These are phyloP conservation scores for Forsythia viridissima DNA, from an alignment of 257 asterid genomes.

Conservation along the genomic window DNA sequence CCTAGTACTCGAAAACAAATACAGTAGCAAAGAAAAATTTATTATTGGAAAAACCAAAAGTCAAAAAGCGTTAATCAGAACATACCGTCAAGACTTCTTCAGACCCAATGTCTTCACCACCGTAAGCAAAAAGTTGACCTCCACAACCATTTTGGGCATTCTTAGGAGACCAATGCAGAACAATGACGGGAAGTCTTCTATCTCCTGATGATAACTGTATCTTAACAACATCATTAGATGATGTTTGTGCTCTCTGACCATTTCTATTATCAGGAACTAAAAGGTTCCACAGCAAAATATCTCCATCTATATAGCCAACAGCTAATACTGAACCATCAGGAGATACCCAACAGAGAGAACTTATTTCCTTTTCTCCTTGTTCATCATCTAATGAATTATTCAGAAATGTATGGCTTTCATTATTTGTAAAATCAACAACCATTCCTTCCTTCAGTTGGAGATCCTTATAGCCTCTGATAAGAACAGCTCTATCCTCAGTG, in stretches of 20 bases:
- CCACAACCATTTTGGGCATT: conserved; percentile 51
- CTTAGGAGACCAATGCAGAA: conserved; percentile 75
- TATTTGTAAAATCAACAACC: conserved; percentile 47
- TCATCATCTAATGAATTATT: conserved; percentile 51
- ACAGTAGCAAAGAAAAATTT: conserved; percentile 1
- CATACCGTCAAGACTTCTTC: conserved; percentile 95
- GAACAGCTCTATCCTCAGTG: conserved; percentile 76
- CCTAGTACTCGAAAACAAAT: not conserved
- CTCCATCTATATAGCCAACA: conserved; percentile 97
- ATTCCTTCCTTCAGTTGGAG: conserved; percentile 57
- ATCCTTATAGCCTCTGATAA: conserved; percentile 66
- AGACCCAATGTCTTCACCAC: conserved; percentile 93
- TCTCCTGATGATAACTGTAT: conserved; percentile 76
- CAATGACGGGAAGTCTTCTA: conserved; percentile 93
- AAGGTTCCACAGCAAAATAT: conserved; percentile 85
- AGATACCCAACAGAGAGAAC: conserved; percentile 96
- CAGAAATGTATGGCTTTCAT: conserved; percentile 37
- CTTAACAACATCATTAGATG: conserved; percentile 58
- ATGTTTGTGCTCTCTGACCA: conserved; percentile 44
- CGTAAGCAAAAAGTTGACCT: conserved; percentile 86
- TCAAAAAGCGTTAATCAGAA: conserved; percentile 21
- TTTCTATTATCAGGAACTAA: conserved; percentile 48
- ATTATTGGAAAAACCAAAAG: conserved; percentile 2
- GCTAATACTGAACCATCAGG: conserved; percentile 89
- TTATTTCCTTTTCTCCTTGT: conserved; percentile 79